phyloP scores from a whole-genome alignment of 1,284 basidiomycete genomes.

The Psilocybe mexicana region DNA sequence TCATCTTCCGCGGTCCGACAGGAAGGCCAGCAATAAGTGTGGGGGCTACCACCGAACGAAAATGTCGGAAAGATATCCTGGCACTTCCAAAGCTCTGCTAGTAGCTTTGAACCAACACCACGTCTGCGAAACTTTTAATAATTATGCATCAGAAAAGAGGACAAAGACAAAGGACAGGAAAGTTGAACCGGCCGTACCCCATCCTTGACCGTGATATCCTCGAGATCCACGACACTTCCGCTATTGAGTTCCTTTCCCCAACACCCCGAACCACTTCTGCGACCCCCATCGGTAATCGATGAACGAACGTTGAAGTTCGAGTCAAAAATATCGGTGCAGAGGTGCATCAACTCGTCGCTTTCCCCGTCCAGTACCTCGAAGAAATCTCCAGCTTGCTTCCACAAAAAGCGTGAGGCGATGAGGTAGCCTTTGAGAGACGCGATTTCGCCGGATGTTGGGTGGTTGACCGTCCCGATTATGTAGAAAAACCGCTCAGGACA shows the following conservation, averaged over 20 bases:
- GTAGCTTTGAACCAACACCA: too few relatives aligned
- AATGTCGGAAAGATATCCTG: too few relatives aligned
- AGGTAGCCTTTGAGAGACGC: background rate
- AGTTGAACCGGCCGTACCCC: slow-evolving; percentile 17
- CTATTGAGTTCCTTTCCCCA: slow-evolving; percentile 33
- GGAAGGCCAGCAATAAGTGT: too few relatives aligned
- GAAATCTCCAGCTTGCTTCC: slow-evolving; percentile 18
- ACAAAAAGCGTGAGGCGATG: background rate
- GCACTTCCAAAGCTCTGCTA: too few relatives aligned
- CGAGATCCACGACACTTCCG: slow-evolving; percentile 29
- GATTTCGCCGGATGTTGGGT: slow-evolving; percentile 10
- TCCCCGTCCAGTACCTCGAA: slow-evolving; percentile 30
- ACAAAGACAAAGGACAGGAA: background rate
- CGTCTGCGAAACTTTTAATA: too few relatives aligned
- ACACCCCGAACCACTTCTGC: slow-evolving; percentile 33
- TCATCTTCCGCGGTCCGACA: too few relatives aligned
- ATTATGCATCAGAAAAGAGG: too few relatives aligned
- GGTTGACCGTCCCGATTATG: background rate
- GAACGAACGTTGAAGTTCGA: slow-evolving; percentile 25
- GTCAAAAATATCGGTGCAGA: slow-evolving; percentile 31
- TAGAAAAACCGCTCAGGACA: background rate
- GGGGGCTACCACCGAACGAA: too few relatives aligned
- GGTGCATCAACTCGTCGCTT: slow-evolving; percentile 30
- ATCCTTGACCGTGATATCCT: slow-evolving; percentile 24
- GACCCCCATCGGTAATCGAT: slow-evolving; percentile 26